Evolutionary conservation across 2,329 filamentous ascomycete genomes (phyloP).

Genomic region (Hypoxylon sp.): DNA sequence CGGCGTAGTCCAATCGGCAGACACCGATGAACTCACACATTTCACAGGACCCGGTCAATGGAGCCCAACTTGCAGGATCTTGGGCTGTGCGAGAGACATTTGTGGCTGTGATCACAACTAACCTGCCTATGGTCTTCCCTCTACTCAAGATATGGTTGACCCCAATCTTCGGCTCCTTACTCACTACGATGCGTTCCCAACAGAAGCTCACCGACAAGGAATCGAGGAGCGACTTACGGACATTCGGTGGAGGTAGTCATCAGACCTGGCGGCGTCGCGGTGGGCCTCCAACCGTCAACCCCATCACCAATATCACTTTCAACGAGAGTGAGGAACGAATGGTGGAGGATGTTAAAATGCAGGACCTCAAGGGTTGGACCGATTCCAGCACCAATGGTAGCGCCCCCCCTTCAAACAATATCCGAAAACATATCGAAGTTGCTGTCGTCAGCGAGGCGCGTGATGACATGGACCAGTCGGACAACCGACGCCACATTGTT

Average conservation of each 20-base stretch:
- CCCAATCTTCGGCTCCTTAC: slow-evolving; percentile 55
- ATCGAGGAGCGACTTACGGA: slow-evolving; percentile 57
- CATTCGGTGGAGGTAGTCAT: slow-evolving; percentile 59
- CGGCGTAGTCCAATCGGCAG: slow-evolving; percentile 15
- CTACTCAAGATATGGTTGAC: slow-evolving; percentile 59
- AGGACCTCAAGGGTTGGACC: slow-evolving; percentile 53
- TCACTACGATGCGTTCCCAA: slow-evolving; percentile 57
- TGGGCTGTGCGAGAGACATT: slow-evolving; percentile 64
- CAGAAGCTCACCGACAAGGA: slow-evolving; percentile 57
- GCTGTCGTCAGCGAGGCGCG: slow-evolving; percentile 39
- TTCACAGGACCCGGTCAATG: slow-evolving; percentile 58
- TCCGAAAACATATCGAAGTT: slow-evolving; percentile 61
- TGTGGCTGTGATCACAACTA: slow-evolving; percentile 61
- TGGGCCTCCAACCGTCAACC: slow-evolving; percentile 54
- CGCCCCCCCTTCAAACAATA: slow-evolving; percentile 53
- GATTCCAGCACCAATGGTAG: slow-evolving; percentile 36
- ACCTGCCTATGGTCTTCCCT: slow-evolving; percentile 63
- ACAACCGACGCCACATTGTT: slow-evolving; percentile 19
- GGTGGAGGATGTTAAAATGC: slow-evolving; percentile 60
- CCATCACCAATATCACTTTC: slow-evolving; percentile 58
- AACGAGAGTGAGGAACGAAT: slow-evolving; percentile 63
- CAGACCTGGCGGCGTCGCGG: slow-evolving; percentile 52
- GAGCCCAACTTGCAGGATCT: slow-evolving; percentile 59
- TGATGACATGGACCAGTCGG: slow-evolving; percentile 22
- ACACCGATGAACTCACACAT: slow-evolving; percentile 12